Evolutionary conservation across 352 stramenopile genomes (phyloP).

Genomic region (Pythium pectinolyticum): DNA sequence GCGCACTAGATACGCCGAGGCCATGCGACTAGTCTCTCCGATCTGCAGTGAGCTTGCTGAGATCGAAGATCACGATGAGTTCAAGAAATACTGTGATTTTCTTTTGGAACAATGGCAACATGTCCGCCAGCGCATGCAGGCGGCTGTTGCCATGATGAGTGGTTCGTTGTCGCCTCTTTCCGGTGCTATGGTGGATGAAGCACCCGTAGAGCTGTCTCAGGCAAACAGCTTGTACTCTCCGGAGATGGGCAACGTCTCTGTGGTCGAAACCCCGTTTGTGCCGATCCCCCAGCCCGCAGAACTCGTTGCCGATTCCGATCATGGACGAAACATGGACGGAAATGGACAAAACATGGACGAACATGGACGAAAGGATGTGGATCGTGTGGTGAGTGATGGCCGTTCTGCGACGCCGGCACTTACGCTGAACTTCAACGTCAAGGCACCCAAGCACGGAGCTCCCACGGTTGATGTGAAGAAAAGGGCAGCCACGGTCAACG

Average conservation of each 20-base stretch:
- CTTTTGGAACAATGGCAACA: slow-evolving; percentile 25
- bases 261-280: too few relatives aligned
- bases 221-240: background rate
- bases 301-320: background rate
- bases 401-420: background rate
- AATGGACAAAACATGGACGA: background rate
- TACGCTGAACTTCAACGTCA: slow-evolving; percentile 1
- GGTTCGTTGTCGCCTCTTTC: background rate
- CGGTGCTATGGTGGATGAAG: too few relatives aligned
- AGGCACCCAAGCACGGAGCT: slow-evolving; percentile 7
- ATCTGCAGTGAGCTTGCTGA: slow-evolving; percentile 11
- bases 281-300: background rate
- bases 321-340: background rate
- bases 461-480: background rate
- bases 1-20: background rate
- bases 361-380: background rate
- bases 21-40: background rate
- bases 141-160: background rate
- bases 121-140: background rate
- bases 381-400: background rate
- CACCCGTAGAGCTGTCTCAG: background rate
- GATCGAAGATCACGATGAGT: slow-evolving; percentile 16
- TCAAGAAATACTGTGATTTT: slow-evolving; percentile 25
- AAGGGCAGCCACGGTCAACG: background rate
- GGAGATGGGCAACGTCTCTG: background rate